These are phyloP conservation scores for Podila horticola DNA, from an alignment of 192 early-diverging fungal genomes.

Conservation along the genomic window DNA sequence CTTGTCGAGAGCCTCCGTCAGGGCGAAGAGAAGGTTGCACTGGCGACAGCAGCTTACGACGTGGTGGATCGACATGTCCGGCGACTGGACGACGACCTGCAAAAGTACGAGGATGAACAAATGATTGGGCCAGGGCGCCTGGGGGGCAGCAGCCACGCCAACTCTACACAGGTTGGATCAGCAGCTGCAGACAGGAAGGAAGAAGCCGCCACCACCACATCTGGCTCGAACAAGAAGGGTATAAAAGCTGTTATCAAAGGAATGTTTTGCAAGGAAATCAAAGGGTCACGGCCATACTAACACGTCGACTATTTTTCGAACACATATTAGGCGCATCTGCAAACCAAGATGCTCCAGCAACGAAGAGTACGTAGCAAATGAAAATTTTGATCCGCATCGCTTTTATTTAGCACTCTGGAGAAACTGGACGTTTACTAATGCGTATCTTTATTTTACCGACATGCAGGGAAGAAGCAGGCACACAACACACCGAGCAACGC, in stretches of 20 bases:
- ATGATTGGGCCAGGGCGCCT: constrained; percentile 68
- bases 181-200: constrained; percentile 56
- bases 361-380: constrained; percentile 54
- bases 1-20: constrained; percentile 85
- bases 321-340: constrained; percentile 1
- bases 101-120: constrained; percentile 93
- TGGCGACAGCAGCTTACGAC: constrained; percentile 95
- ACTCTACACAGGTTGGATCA: constrained; percentile 26
- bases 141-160: constrained; percentile 25
- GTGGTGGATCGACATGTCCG: constrained; percentile 91
- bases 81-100: constrained; percentile 90
- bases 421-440: neutral
- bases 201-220: constrained; percentile 40
- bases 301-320: neutral
- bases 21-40: constrained; percentile 92
- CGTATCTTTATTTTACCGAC: neutral
- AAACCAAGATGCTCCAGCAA: constrained; percentile 25
- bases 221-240: constrained; percentile 43
- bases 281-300: too few relatives aligned
- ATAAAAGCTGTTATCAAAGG: neutral
- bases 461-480: constrained; percentile 43
- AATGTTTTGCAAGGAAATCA: neutral
- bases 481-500: constrained; percentile 21
- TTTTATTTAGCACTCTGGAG: neutral
- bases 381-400: neutral